Conservation (phyloP, 2,329 filamentous ascomycete genomes). For the Trichocomaceae sp. region DNA sequence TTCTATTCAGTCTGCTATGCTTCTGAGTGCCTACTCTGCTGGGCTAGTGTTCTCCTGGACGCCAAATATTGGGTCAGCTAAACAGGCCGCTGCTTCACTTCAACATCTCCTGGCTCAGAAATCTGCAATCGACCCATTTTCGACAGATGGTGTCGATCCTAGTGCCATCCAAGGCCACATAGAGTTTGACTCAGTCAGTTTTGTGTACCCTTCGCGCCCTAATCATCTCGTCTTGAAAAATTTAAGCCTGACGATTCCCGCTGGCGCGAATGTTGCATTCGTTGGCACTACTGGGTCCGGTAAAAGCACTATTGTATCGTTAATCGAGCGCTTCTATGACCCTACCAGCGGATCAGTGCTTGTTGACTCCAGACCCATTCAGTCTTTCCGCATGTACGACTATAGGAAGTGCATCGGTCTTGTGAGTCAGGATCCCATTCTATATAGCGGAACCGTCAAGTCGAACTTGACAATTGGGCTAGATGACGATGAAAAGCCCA, state of each 20-base stretch:
- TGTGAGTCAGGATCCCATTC: conserved; percentile 85
- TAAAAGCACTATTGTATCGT: conserved; percentile 67
- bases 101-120: conserved; percentile 74
- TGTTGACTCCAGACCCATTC: conserved; percentile 61
- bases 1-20: conserved; percentile 75
- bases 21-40: conserved; percentile 88
- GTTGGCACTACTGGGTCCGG: background rate
- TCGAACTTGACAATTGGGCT: conserved; percentile 86
- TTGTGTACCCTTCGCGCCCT: conserved; percentile 89
- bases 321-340: conserved; percentile 93
- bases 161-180: conserved; percentile 69
- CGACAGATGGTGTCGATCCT: conserved; percentile 49
- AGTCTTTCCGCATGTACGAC: conserved; percentile 54
- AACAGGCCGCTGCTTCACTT: conserved; percentile 71
- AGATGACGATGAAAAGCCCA: conserved; percentile 51
- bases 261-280: conserved; percentile 78
- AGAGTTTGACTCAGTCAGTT: conserved; percentile 87
- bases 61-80: conserved; percentile 88
- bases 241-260: conserved; percentile 70
- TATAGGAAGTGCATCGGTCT: conserved; percentile 84
- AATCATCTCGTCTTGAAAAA: conserved; percentile 83
- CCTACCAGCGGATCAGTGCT: conserved; percentile 74
- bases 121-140: conserved; percentile 64
- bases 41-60: conserved; percentile 85
- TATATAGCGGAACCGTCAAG: conserved; percentile 84